Base-by-base conservation (phyloP, 306 rosid species). In the Ochetophila trinervis region DNA sequence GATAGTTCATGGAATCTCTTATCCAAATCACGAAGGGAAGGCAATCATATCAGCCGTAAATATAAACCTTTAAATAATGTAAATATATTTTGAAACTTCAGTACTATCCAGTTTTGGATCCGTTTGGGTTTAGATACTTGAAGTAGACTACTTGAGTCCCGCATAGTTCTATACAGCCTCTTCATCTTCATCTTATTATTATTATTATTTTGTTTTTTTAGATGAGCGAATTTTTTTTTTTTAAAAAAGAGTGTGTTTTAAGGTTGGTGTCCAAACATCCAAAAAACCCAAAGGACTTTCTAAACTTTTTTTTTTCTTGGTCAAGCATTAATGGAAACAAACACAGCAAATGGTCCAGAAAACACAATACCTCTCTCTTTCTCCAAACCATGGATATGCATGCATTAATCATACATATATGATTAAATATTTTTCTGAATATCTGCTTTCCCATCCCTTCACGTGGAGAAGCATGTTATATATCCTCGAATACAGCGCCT, bases 391-490 rank as follows among this genome's bases (percentile, higher is more conserved):
- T 27, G 32, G 4, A 27, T 4, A 27, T 27, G 32, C 32, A 27
- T 27, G 32, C 32, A 27, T 27, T 1, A 1, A 27, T 27, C 4
- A 27, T 27, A 27, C 4, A 27, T 27, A 27, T 27, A 27, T 27
- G 32, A 27, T 27, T 1, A 27, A 27, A 27, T 27, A 27, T 27
- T 27, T 27, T 27, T 27, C 4, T 27, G 3, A 27, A 27, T 27
- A 4, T 27, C 32, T 27, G 32, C 32, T 27, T 4, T 14, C 53
- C 23, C 17, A n/a, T 49, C n/a, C n/a, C 20, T 16, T 8, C 10
- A 5, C 57, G 50, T 52, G 75, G 30, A 48, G 63, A 37, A 27
- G 55, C 76, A 76, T 65, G 78, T 60, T 76, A 64, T 47, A 44
- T 48, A 49, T 48, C 71, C 35, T 57, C 60, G 57, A 56, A 70